Conservation (phyloP, 768 basidiomycete species). For the Suillus bovinus region DNA sequence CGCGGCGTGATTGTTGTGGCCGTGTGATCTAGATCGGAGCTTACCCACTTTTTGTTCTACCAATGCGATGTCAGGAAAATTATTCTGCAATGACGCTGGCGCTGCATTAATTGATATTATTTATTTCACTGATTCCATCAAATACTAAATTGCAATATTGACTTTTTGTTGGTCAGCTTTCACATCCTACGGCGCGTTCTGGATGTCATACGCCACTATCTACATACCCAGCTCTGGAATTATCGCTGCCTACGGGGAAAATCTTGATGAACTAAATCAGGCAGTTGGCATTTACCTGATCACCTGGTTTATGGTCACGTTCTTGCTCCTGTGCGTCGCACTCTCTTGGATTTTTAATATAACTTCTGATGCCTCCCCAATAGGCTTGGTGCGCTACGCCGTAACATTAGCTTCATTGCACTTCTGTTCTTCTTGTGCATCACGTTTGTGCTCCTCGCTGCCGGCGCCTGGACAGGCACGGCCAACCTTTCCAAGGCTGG, state of each 20-base stretch:
- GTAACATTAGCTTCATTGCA: conserved; percentile 48
- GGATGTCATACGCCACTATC: conserved; percentile 80
- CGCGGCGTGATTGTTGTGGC: not conserved
- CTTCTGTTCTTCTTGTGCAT: conserved; percentile 54
- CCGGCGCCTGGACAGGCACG: conserved; percentile 36
- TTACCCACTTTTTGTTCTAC: not conserved
- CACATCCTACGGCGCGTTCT: conserved; percentile 83
- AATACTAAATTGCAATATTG: not conserved
- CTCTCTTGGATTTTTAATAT: not conserved
- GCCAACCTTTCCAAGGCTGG: conserved; percentile 36
- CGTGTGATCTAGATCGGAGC: conserved; percentile 8
- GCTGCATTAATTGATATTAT: not conserved
- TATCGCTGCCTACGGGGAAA: conserved; percentile 44
- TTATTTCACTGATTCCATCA: not conserved
- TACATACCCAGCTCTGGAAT: conserved; percentile 72
- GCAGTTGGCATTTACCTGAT: conserved; percentile 77
- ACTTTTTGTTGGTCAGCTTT: conserved; percentile 50
- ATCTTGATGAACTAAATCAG: conserved; percentile 42
- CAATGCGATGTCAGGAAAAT: not conserved
- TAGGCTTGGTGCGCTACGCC: conserved; percentile 51
- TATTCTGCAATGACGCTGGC: not conserved
- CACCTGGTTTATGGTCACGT: conserved; percentile 73
- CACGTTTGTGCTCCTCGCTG: conserved; percentile 51
- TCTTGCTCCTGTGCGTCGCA: conserved; percentile 59
- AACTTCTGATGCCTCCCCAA: conserved; percentile 3